Base-by-base conservation (phyloP, 768 basidiomycete genomes). In the Leccinum obscurum region DNA sequence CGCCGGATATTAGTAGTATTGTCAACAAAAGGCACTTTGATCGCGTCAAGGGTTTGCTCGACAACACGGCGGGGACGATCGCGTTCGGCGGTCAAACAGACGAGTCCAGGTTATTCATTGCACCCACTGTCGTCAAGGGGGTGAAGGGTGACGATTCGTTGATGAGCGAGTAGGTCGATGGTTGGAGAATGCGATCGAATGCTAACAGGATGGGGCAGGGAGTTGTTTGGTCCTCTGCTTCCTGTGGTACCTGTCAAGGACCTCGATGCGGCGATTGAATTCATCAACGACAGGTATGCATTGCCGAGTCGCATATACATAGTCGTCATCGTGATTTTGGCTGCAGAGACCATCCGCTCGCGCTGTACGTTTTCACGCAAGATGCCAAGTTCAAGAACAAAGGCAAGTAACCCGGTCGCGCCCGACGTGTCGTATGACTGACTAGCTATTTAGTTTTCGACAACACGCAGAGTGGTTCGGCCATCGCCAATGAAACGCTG, bases 171-270 rank as follows among this genome's bases (percentile, higher is more conserved):
- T 89, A 66, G 54, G 87, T 78, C 3, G n/a, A 51, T 52, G 5
- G 14, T 58, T 41, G 6, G 11, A 14, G 34, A 15, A 55, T 52
- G 17, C 9, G 35, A 54, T n/a, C 24, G 2, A 48, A 46, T 9
- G n/a, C 34, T 63, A 7, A 64, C 22, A 13, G 6, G 6, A 46
- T 20, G 50, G 0, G 6, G 4, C 63, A 93, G 91, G 60, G 93
- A 95, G 67, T 80, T 94, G 39, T 95, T 95, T 64, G 93, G 92
- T 0, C 93, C 93, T 8, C 64, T 95, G 10, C 76, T 95, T 28
- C 88, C 91, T 5, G 79, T 95, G 34, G 75, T 95, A 1, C 82
- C 88, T 0, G 86, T 94, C 26, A 82, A 87, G 17, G 70, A 81
- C 56, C 57, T 90, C 8, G 89, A 92, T 35, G 87, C 84, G 35